Evolutionary conservation across 768 basidiomycete genomes (phyloP).

Genomic region (Bullera alba): DNA sequence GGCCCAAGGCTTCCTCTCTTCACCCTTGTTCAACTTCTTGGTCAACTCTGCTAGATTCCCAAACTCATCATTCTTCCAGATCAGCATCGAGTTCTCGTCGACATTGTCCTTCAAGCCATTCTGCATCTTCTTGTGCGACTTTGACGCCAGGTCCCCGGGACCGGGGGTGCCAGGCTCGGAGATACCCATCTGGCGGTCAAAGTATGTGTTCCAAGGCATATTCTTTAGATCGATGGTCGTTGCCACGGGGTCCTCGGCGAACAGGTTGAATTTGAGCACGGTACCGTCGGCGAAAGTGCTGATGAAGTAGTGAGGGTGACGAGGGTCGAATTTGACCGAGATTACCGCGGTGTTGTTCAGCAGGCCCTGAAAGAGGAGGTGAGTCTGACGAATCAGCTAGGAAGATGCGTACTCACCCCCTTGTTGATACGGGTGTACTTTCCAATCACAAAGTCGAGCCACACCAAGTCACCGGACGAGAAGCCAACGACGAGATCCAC

Average conservation of each 20-base stretch:
- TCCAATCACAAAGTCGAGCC: conserved; percentile 63
- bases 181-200: conserved; percentile 10
- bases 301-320: conserved; percentile 33
- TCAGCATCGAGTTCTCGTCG: conserved; percentile 21
- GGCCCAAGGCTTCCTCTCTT: conserved; percentile 31
- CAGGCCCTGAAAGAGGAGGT: conserved; percentile 25
- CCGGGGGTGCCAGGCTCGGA: not conserved
- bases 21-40: conserved; percentile 19
- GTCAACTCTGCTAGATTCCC: conserved; percentile 1
- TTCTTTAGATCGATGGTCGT: conserved; percentile 10
- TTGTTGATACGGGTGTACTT: conserved; percentile 46
- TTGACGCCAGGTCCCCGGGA: not conserved
- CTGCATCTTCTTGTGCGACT: not conserved
- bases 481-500: conserved; percentile 89
- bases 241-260: conserved; percentile 43
- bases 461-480: conserved; percentile 86
- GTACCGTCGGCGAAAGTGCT: conserved; percentile 33
- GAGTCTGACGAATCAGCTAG: not conserved
- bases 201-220: conserved; percentile 33
- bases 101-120: not conserved
- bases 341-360: conserved; percentile 40
- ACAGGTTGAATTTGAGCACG: conserved; percentile 41
- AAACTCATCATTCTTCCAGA: conserved; percentile 44
- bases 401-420: conserved; percentile 23
- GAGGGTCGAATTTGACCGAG: conserved; percentile 33